These are phyloP conservation scores for Spiromastix sp. DNA, from an alignment of 2,329 filamentous ascomycete genomes.

Conservation along the genomic window DNA sequence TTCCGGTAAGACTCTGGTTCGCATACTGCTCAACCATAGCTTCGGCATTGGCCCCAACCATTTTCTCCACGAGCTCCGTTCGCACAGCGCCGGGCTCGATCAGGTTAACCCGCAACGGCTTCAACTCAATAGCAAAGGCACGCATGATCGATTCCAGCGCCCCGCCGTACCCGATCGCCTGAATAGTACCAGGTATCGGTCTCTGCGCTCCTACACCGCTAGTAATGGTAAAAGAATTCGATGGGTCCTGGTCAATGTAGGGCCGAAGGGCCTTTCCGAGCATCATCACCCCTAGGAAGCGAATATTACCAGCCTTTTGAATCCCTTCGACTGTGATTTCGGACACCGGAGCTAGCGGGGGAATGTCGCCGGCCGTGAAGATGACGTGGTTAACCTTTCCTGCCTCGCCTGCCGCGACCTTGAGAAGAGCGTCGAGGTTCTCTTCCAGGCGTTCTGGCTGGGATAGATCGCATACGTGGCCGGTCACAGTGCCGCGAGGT, in stretches of 20 bases:
- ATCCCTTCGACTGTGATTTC: conserved; percentile 18
- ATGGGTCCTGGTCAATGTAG: conserved; percentile 21
- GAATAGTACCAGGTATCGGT: conserved; percentile 24
- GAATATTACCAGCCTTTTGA: conserved; percentile 18
- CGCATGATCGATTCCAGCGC: conserved; percentile 23
- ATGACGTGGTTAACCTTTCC: conserved; percentile 42
- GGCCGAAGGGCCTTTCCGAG: conserved; percentile 30
- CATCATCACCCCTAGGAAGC: conserved; percentile 24
- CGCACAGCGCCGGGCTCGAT: conserved; percentile 32
- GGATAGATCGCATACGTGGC: conserved; percentile 35
- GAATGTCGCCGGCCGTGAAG: conserved; percentile 39
- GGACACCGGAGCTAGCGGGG: conserved; percentile 13
- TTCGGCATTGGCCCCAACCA: conserved; percentile 4
- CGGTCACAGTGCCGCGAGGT: conserved; percentile 29
- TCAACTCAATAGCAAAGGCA: conserved; percentile 32
- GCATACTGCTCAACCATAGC: conserved; percentile 24
- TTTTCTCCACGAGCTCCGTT: conserved; percentile 28
- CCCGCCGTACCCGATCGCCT: conserved; percentile 17
- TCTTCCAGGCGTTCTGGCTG: conserved; percentile 33
- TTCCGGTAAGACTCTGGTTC: conserved; percentile 17
- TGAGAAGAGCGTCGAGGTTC: conserved; percentile 34
- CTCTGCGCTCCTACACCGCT: conserved; percentile 25
- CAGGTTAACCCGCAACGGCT: conserved; percentile 33
- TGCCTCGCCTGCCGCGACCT: conserved; percentile 20
- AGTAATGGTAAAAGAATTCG: conserved; percentile 32